A percentile compares a stretch with the other conserved stretches of the same genome.
Evolutionary conservation across 495 filamentous ascomycete species (phyloP).

Genomic region (Penicillium tannophilum): DNA sequence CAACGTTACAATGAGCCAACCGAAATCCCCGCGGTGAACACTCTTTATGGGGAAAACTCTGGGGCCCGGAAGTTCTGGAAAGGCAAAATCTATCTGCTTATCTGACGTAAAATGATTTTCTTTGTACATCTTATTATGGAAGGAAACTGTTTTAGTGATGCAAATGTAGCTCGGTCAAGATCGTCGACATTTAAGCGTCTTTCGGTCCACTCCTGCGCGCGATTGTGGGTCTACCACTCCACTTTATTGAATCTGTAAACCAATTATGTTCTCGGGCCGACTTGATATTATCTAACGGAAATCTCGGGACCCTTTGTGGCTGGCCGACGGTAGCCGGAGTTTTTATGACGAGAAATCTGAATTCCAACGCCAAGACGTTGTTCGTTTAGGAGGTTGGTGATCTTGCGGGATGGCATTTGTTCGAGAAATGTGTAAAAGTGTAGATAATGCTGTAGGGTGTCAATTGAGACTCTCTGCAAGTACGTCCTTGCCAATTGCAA

Average conservation of each 20-base stretch:
- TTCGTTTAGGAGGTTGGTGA: not conserved
- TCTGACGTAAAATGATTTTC: constrained; percentile 12
- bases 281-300: constrained; percentile 28
- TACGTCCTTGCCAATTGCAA: not conserved
- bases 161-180: constrained; percentile 13
- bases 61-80: constrained; percentile 24
- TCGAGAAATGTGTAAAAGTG: no score
- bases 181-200: constrained; percentile 25
- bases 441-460: not conserved
- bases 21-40: constrained; percentile 22
- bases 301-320: constrained; percentile 15
- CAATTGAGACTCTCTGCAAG: no score
- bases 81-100: constrained; percentile 14
- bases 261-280: constrained; percentile 17
- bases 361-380: not conserved
- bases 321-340: constrained; percentile 25
- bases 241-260: not conserved
- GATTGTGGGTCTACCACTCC: not conserved
- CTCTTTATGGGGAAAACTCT: constrained; percentile 20
- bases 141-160: constrained; percentile 12
- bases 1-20: constrained; percentile 22
- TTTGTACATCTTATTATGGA: constrained; percentile 20
- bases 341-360: not conserved
- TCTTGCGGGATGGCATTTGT: no score
- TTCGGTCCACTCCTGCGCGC: constrained; percentile 17